A percentile compares a stretch with the other conserved stretches of the same genome.
Evolutionary conservation across 305 asterid species (phyloP).

Genomic region (Rubia balearica): DNA sequence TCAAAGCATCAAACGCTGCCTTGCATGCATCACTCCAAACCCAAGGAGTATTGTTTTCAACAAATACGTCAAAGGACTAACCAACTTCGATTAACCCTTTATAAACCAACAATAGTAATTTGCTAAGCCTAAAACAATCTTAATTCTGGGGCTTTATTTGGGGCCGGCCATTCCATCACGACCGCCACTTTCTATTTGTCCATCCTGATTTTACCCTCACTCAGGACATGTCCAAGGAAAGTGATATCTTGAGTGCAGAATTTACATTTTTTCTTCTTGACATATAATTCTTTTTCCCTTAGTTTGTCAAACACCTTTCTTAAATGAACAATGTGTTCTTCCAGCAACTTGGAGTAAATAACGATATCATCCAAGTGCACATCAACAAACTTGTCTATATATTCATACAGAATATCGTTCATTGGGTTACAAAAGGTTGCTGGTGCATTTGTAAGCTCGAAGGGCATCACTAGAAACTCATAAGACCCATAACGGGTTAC

Average conservation of each 20-base stretch:
- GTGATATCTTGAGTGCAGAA: neutral
- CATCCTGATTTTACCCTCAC: neutral
- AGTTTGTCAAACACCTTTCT: neutral
- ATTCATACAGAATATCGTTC: too few species aligned
- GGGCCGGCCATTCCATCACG: neutral
- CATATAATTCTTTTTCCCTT: neutral
- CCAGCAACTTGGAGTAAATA: too few species aligned
- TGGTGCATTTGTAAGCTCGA: too few species aligned
- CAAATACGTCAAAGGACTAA: neutral
- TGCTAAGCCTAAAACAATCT: neutral
- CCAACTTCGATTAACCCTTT: neutral
- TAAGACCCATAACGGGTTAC: too few species aligned
- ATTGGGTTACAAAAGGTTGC: too few species aligned
- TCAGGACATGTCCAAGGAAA: neutral
- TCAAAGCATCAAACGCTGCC: neutral
- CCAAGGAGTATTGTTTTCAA: neutral
- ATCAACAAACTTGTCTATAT: too few species aligned
- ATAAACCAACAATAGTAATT: neutral
- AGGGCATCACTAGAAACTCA: too few species aligned
- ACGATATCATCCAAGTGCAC: too few species aligned
- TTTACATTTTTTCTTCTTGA: neutral
- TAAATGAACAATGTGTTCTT: neutral
- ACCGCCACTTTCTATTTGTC: neutral
- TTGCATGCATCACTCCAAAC: neutral
- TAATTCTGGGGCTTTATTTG: neutral